phyloP scores from a whole-genome alignment of 805 yeast species.

The Suhomyces canberraensis region DNA sequence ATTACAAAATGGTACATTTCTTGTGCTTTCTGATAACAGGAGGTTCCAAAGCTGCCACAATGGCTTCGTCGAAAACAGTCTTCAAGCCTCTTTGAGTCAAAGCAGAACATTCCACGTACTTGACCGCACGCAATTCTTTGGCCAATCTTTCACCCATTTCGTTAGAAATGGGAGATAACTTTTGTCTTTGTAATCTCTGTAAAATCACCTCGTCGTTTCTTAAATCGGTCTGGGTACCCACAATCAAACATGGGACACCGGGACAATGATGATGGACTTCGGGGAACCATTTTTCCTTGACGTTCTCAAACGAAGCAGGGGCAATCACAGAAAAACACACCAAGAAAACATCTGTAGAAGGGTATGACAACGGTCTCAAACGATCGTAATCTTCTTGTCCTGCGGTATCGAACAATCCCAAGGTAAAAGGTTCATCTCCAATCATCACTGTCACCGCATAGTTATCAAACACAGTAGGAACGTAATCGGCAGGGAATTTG shows the following conservation, averaged over 20 bases:
- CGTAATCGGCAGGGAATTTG: constrained; percentile 97
- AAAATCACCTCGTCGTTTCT: constrained; percentile 90
- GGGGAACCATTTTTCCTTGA: constrained; percentile 97
- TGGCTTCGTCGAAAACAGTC: constrained; percentile 98
- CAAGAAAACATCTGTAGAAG: constrained; percentile 93
- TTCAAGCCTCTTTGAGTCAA: constrained; percentile 94
- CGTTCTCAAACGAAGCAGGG: constrained; percentile 96
- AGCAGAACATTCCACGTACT: constrained; percentile 97
- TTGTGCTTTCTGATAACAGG: constrained; percentile 80
- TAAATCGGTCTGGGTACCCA: constrained; percentile 94
- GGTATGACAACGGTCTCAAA: constrained; percentile 92
- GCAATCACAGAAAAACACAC: constrained; percentile 96
- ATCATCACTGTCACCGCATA: constrained; percentile 93
- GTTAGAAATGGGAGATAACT: constrained; percentile 76
- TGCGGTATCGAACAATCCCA: constrained; percentile 97
- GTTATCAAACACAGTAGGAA: constrained; percentile 97
- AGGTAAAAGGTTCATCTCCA: constrained; percentile 96
- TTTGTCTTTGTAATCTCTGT: constrained; percentile 87
- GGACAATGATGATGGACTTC: constrained; percentile 96
- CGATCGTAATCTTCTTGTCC: constrained; percentile 99
- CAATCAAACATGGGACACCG: constrained; percentile 96
- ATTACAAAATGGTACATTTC: constrained; percentile 80
- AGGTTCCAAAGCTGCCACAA: constrained; percentile 96
- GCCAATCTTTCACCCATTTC: constrained; percentile 93
- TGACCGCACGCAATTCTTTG: constrained; percentile 89